A percentile compares a stretch with the other conserved stretches of the same genome.
Conservation (phyloP, 2,329 filamentous ascomycete genomes). For the Ophiostoma perfectum region DNA sequence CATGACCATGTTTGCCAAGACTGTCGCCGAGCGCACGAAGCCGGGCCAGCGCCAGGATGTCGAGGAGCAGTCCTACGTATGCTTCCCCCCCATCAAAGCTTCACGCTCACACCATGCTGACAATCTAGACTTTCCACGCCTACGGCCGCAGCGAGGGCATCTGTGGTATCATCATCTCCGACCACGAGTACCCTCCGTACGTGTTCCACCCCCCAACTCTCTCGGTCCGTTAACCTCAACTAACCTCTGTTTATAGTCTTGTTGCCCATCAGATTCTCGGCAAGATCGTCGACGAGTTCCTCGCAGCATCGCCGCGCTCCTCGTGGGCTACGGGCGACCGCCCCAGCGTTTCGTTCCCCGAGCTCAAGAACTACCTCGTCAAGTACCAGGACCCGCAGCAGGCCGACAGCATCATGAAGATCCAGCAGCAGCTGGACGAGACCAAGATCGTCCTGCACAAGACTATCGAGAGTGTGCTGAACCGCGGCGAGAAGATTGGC, state of each 20-base stretch:
- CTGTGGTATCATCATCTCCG: conserved; percentile 70
- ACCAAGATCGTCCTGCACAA: conserved; percentile 97
- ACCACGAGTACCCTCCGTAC: conserved; percentile 63
- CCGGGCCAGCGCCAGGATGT: conserved; percentile 81
- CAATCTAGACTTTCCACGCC: conserved; percentile 51
- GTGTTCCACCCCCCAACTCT: neutral
- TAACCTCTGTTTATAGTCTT: conserved; percentile 36
- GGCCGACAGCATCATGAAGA: conserved; percentile 89
- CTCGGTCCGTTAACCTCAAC: neutral
- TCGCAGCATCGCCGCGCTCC: conserved; percentile 60
- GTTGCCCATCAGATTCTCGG: conserved; percentile 82
- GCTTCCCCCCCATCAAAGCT: neutral
- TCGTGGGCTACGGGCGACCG: conserved; percentile 55
- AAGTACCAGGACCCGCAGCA: conserved; percentile 79
- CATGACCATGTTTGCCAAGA: conserved; percentile 80
- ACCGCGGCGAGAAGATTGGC: conserved; percentile 95
- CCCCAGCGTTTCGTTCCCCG: conserved; percentile 55
- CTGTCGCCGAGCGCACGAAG: conserved; percentile 69
- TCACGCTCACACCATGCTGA: neutral
- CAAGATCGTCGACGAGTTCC: conserved; percentile 84
- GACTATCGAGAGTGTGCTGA: conserved; percentile 81
- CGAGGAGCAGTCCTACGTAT: conserved; percentile 58
- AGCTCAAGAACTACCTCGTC: conserved; percentile 68
- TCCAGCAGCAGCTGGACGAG: conserved; percentile 94
- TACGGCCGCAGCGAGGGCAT: conserved; percentile 71